Conservation (phyloP, 164 flowering plant genomes). For the Tinospora cordifolia region DNA sequence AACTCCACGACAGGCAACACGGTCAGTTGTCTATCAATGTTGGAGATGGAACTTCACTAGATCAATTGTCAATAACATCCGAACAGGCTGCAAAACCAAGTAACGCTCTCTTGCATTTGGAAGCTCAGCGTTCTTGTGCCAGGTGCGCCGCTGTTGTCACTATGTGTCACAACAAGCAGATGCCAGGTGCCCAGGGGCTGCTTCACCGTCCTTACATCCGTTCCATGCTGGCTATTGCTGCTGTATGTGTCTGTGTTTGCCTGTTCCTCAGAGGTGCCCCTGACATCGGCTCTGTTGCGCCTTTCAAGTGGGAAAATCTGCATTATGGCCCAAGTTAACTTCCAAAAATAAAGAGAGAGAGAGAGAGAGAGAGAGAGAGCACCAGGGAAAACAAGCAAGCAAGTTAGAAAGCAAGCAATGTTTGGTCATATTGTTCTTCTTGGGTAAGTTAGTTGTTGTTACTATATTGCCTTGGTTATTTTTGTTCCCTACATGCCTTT, state of each 20-base stretch:
- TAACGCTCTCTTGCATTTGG: conserved; percentile 23
- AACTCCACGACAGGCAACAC: conserved; percentile 48
- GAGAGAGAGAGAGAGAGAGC: not conserved
- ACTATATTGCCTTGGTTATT: not conserved
- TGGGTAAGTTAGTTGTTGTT: not conserved
- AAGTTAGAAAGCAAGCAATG: too few relatives aligned
- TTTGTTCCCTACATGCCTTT: not conserved
- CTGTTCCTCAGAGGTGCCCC: conserved; percentile 54
- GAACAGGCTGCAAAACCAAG: conserved; percentile 22
- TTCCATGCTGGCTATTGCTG: conserved; percentile 71
- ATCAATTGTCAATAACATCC: conserved; percentile 17
- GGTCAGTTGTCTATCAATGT: conserved; percentile 56
- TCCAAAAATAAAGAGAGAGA: not conserved
- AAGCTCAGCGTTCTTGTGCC: conserved; percentile 35
- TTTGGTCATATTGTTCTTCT: not conserved
- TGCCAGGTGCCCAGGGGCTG: conserved; percentile 44
- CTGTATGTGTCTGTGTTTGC: conserved; percentile 80
- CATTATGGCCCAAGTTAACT: conserved; percentile 37
- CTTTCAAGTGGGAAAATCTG: conserved; percentile 61
- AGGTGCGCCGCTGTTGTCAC: conserved; percentile 41
- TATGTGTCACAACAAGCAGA: conserved; percentile 22
- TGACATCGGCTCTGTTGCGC: conserved; percentile 34
- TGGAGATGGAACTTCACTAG: conserved; percentile 26
- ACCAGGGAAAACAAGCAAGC: not conserved
- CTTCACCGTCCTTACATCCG: conserved; percentile 62